Evolutionary conservation across 1,139 yeast species (phyloP).

Genomic region (Taphrina confusa): DNA sequence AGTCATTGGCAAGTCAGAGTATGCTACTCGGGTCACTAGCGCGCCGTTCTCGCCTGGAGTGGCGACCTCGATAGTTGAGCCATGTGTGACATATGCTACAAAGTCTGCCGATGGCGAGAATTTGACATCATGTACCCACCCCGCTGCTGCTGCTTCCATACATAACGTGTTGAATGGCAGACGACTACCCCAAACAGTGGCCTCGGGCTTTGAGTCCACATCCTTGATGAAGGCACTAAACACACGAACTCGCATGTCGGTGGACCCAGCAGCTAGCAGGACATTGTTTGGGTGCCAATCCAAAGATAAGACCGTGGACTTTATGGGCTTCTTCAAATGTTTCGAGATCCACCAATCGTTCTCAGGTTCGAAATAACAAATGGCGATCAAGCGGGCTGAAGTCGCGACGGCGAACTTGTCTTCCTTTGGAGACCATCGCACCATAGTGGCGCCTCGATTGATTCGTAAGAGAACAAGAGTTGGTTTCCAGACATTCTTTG

Average conservation of each 20-base stretch:
- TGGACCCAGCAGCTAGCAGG: constrained; percentile 83
- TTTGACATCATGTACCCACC: constrained; percentile 90
- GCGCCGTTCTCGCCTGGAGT: constrained; percentile 40
- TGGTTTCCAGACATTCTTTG: constrained; percentile 69
- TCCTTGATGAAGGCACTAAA: constrained; percentile 93
- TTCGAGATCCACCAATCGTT: constrained; percentile 99
- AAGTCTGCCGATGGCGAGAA: constrained; percentile 80
- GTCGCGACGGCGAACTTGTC: constrained; percentile 95
- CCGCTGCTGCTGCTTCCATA: constrained; percentile 70
- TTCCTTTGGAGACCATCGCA: constrained; percentile 92
- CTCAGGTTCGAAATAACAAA: constrained; percentile 92
- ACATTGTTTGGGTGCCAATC: constrained; percentile 97
- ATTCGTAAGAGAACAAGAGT: constrained; percentile 89
- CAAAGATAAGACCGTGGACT: constrained; percentile 78
- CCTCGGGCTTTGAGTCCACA: constrained; percentile 76
- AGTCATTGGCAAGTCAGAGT: constrained; percentile 81
- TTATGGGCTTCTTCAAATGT: constrained; percentile 88
- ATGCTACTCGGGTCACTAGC: constrained; percentile 50
- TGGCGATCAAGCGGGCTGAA: constrained; percentile 89
- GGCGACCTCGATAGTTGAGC: constrained; percentile 53
- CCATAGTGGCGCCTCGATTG: constrained; percentile 90
- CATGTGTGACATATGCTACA: constrained; percentile 65
- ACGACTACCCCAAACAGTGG: constrained; percentile 90
- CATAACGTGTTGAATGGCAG: constrained; percentile 93
- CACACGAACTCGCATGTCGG: constrained; percentile 93